phyloP scores from a whole-genome alignment of 2,329 filamentous ascomycete genomes.

The Cercospora berteroae region DNA sequence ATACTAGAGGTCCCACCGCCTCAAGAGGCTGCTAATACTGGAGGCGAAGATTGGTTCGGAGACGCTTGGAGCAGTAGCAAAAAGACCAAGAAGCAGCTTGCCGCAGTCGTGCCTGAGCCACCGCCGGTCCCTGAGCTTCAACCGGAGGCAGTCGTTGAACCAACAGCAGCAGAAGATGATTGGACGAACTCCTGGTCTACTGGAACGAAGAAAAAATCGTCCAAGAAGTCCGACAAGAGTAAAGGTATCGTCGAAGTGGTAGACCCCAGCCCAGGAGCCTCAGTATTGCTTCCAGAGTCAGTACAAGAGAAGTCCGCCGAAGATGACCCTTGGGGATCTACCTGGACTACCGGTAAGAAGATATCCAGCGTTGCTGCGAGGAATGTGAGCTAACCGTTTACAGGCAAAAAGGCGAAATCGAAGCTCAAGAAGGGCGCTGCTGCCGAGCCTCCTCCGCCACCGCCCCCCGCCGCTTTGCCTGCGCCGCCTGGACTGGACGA shows the following conservation, averaged over 20 bases:
- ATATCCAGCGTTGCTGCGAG: slow-evolving; percentile 1
- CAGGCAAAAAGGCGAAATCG: slow-evolving; percentile 53
- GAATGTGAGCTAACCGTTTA: slow-evolving; percentile 27
- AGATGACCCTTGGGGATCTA: slow-evolving; percentile 34
- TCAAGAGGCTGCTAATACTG: slow-evolving; percentile 33
- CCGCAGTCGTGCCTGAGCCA: slow-evolving; percentile 26
- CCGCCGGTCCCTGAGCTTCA: slow-evolving; percentile 21
- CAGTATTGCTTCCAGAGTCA: slow-evolving; percentile 46
- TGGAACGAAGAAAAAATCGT: slow-evolving; percentile 56
- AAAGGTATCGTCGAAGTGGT: slow-evolving; percentile 43
- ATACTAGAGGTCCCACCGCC: slow-evolving; percentile 24
- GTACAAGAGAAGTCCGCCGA: slow-evolving; percentile 39
- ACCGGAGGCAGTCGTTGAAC: slow-evolving; percentile 52
- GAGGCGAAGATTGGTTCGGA: slow-evolving; percentile 53
- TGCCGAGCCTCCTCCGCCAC: slow-evolving; percentile 34
- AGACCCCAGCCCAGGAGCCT: slow-evolving; percentile 34
- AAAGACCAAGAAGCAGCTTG: slow-evolving; percentile 49
- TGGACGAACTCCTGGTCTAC: slow-evolving; percentile 56
- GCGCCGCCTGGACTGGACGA: slow-evolving; percentile 34
- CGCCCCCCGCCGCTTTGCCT: slow-evolving; percentile 18
- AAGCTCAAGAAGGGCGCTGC: slow-evolving; percentile 57
- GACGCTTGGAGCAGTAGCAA: slow-evolving; percentile 53
- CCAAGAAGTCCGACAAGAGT: slow-evolving; percentile 45
- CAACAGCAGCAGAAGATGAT: slow-evolving; percentile 49
- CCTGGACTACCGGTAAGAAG: slow-evolving; percentile 25